Evolutionary conservation across 148 eudicot genomes (phyloP), one percentile per base, ranked within the genome.

Genomic region (Heliamphora exappendiculata): DNA sequence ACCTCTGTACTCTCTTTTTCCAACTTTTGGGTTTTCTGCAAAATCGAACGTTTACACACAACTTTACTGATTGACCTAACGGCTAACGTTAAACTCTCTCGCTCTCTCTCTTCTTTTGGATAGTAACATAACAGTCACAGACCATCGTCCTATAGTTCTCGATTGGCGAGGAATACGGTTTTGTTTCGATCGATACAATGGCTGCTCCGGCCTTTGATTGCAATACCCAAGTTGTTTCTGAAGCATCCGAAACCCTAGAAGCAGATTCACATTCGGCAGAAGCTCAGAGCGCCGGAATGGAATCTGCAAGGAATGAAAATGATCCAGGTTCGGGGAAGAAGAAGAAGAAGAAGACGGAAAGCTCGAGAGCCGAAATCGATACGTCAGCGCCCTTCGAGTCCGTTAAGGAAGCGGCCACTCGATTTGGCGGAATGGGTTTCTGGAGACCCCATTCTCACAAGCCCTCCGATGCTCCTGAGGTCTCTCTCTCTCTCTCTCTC

Each of bases 351-450:
- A 66, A 50, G 37, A 70, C 9, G 10, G 71, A 70, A 17, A 72
- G 71, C 14, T 70, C 78, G 1, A 89, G 83, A 80, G 88, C 85
- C 2, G 97, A 94, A 77, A 89, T 94, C 66, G 98, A 94, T 76
- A 94, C 98, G 16, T 92, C 96, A 4, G 97, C 96, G 5, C 97
- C 98, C 17, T 90, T 94, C 54, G 98, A 92, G 86, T 92, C 98
- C 5, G 96, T 94, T 7, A 94, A 89, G 80, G 93, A 92, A 73
- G 98, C 98, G 0, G 97, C 89, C 19, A 83, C 62, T 75, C 90
- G 86, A 39, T 94, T 94, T 72, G 98, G 96, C 67, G 98, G 98
- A 9, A 81, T 90, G 71, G 98, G 94, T 17, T 91, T 85, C 58
- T 94, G 97, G 97, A 89, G 85, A 70, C 98, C 97, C 71, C 49